These are phyloP conservation scores for Sordariomycetes sp. DNA, from an alignment of 2,329 filamentous ascomycete species.

Conservation along the genomic window DNA sequence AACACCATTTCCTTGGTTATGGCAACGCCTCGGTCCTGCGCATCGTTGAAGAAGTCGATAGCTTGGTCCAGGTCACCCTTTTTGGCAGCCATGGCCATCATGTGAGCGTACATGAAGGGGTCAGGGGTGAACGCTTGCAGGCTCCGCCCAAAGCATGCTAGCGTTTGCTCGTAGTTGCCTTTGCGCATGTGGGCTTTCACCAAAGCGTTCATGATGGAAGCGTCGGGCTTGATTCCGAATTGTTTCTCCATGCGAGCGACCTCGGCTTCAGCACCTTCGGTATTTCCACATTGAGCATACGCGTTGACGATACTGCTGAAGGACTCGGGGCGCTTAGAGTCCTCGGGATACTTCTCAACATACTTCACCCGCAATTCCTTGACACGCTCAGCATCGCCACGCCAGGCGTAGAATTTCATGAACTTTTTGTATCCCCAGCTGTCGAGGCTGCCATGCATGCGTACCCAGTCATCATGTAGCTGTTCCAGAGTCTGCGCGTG, in stretches of 20 bases:
- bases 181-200: conserved; percentile 61
- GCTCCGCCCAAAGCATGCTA: conserved; percentile 55
- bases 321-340: conserved; percentile 22
- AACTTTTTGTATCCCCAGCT: conserved; percentile 37
- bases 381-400: conserved; percentile 36
- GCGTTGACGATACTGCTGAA: conserved; percentile 59
- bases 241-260: conserved; percentile 52
- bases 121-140: conserved; percentile 42
- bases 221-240: conserved; percentile 47
- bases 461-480: conserved; percentile 40
- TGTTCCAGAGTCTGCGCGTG: conserved; percentile 32
- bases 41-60: conserved; percentile 54
- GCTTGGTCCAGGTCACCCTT: conserved; percentile 67
- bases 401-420: conserved; percentile 36
- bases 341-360: conserved; percentile 21
- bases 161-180: conserved; percentile 57
- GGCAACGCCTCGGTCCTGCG: conserved; percentile 40
- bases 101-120: conserved; percentile 55
- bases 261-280: conserved; percentile 45
- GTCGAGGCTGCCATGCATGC: conserved; percentile 26
- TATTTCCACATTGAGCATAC: conserved; percentile 60
- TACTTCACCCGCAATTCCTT: conserved; percentile 36
- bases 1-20: conserved; percentile 51
- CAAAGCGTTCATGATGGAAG: conserved; percentile 65
- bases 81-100: conserved; percentile 63